These are phyloP conservation scores for Eucalyptus erythrocorys DNA, from an alignment of 345 rosid genomes.

Conservation along the genomic window DNA sequence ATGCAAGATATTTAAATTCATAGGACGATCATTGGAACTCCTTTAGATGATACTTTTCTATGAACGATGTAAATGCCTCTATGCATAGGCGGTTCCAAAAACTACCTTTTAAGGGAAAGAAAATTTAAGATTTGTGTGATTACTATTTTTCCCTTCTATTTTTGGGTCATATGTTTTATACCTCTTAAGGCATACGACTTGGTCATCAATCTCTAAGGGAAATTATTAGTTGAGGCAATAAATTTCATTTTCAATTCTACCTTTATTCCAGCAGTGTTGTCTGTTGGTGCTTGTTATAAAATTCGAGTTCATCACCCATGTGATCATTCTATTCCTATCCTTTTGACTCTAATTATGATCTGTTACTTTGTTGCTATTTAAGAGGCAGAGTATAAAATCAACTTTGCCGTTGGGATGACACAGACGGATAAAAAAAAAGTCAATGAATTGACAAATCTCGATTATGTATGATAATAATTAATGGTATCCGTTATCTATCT, in stretches of 20 bases:
- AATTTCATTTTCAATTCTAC: too few species aligned
- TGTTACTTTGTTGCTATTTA: neutral
- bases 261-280: neutral
- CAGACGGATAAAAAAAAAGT: fast-evolving
- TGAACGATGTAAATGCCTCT: too few species aligned
- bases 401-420: neutral
- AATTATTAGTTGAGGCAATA: too few species aligned
- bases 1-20: neutral
- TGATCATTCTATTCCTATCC: neutral
- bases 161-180: too few species aligned
- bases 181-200: too few species aligned
- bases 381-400: neutral
- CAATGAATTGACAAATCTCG: neutral
- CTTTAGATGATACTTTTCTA: too few species aligned
- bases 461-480: too few species aligned
- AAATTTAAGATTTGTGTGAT: too few species aligned
- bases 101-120: too few species aligned
- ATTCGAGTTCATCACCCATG: neutral
- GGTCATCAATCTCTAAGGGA: too few species aligned
- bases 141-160: too few species aligned
- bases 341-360: neutral
- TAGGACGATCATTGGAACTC: neutral
- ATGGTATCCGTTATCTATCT: too few species aligned
- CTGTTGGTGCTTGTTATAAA: neutral
- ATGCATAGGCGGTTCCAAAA: neutral